Percentiles rank a stretch among this genome's conserved stretches.
Evolutionary conservation across 2,329 filamentous ascomycete species (phyloP).

Genomic region (Cryphonectria carpinicola): DNA sequence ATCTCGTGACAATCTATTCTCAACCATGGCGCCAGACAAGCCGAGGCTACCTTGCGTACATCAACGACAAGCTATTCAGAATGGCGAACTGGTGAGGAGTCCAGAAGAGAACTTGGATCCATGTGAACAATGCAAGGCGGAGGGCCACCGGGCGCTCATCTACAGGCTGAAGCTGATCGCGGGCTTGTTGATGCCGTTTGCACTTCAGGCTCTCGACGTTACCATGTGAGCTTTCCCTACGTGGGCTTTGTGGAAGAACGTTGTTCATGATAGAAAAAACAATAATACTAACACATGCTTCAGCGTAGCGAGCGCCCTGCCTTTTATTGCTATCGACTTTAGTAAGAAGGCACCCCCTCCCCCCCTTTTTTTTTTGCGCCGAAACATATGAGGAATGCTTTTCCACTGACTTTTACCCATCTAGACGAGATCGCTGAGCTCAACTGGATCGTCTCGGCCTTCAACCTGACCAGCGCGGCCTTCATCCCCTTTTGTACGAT

Average conservation of each 20-base stretch:
- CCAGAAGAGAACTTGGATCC: not conserved
- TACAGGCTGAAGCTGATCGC: conserved; percentile 23
- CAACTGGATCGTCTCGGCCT: conserved; percentile 73
- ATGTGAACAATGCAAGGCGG: conserved; percentile 20
- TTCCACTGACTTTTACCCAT: conserved; percentile 9
- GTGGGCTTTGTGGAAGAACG: not conserved
- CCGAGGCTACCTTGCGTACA: conserved; percentile 13
- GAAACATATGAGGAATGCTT: not conserved
- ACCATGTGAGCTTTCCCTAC: conserved; percentile 43
- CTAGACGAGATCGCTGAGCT: conserved; percentile 58
- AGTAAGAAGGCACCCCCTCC: conserved; percentile 39
- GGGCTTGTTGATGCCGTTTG: conserved; percentile 63
- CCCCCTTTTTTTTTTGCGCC: not conserved
- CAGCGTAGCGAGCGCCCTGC: conserved; percentile 58
- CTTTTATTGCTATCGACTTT: conserved; percentile 68
- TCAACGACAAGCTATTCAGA: conserved; percentile 15
- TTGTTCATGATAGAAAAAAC: too few species aligned
- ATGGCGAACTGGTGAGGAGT: not conserved
- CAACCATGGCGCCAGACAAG: conserved; percentile 17
- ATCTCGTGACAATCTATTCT: not conserved
- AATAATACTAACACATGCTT: conserved; percentile 6
- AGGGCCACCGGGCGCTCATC: conserved; percentile 18
- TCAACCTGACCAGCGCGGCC: conserved; percentile 68
- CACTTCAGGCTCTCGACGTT: conserved; percentile 52
- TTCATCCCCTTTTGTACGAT: conserved; percentile 64